A percentile compares a stretch with the other conserved stretches of the same genome.
Conservation (phyloP, 2,329 filamentous ascomycete genomes). For the Colletotrichum acutatum region DNA sequence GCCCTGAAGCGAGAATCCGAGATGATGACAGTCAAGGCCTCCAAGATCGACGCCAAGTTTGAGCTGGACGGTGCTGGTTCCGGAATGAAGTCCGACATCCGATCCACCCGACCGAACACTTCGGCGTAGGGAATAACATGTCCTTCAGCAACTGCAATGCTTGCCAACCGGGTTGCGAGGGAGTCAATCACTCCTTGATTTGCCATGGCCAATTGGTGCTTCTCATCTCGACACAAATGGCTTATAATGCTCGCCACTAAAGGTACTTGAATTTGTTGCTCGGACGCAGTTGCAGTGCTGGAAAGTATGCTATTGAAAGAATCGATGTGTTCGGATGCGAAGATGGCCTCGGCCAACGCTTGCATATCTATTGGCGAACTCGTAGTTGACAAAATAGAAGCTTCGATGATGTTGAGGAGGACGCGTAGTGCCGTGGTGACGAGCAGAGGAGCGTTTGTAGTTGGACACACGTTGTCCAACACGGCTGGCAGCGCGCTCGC, state of each 20-base stretch:
- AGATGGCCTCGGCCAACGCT: constrained; percentile 72
- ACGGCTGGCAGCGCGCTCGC: constrained; percentile 76
- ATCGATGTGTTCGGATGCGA: constrained; percentile 47
- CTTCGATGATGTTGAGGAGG: constrained; percentile 77
- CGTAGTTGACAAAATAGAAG: constrained; percentile 66
- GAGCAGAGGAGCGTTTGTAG: constrained; percentile 72
- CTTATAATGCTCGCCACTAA: constrained; percentile 68
- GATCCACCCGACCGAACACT: constrained; percentile 62
- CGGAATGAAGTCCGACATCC: constrained; percentile 68
- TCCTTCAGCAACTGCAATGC: constrained; percentile 74
- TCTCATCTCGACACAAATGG: constrained; percentile 73
- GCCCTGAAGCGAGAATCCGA: constrained; percentile 83
- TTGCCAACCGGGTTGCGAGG: constrained; percentile 78
- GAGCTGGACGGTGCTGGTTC: constrained; percentile 67
- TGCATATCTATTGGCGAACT: constrained; percentile 58
- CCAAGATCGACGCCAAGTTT: constrained; percentile 76
- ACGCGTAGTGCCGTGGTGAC: constrained; percentile 79
- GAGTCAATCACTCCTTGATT: constrained; percentile 81
- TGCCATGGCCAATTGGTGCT: constrained; percentile 77
- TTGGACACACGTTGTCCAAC: constrained; percentile 75
- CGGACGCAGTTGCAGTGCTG: constrained; percentile 62
- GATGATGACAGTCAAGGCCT: constrained; percentile 81
- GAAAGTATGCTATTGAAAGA: constrained; percentile 68
- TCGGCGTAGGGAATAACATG: constrained; percentile 76
- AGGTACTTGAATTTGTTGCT: constrained; percentile 70